phyloP scores from a whole-genome alignment of 1,284 basidiomycete species.

The Lignosus rhinocerotis region DNA sequence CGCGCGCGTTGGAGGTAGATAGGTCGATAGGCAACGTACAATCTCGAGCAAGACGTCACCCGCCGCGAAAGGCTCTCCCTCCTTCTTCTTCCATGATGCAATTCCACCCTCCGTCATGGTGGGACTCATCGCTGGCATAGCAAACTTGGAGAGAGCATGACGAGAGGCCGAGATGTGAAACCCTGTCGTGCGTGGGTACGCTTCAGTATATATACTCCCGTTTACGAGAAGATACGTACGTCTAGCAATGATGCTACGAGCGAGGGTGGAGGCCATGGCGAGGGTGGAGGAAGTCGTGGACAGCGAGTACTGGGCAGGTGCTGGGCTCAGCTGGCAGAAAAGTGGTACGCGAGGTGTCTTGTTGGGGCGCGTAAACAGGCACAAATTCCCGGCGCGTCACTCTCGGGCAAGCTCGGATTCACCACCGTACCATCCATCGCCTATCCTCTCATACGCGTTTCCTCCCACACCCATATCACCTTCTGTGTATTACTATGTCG shows the following conservation, averaged over 20 bases:
- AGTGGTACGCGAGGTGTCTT: constrained; percentile 19
- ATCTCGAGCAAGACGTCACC: constrained; percentile 96
- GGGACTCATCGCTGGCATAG: constrained; percentile 99
- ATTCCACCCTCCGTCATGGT: constrained; percentile 99
- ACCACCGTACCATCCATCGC: constrained; percentile 13
- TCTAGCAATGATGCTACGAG: constrained; percentile 64
- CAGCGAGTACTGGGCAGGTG: constrained; percentile 20
- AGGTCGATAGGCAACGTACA: constrained; percentile 46
- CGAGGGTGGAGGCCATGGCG: constrained; percentile 59
- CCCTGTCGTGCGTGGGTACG: constrained; percentile 46
- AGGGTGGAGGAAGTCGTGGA: constrained; percentile 20
- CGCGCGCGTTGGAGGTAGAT: not conserved
- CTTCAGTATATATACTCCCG: constrained; percentile 3
- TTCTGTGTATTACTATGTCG: constrained; percentile 28
- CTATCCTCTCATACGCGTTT: constrained; percentile 7
- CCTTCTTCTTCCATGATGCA: constrained; percentile 95
- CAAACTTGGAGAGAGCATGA: constrained; percentile 84
- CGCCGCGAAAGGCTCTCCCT: constrained; percentile 86
- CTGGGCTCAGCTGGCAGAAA: constrained; percentile 24
- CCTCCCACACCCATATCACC: constrained; percentile 5
- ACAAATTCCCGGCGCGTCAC: constrained; percentile 29
- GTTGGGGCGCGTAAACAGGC: constrained; percentile 39
- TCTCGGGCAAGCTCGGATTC: constrained; percentile 20
- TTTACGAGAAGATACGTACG: constrained; percentile 43
- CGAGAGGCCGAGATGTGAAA: constrained; percentile 80